Base-by-base conservation (phyloP, 768 basidiomycete species). In the Floccularia luteovirens region DNA sequence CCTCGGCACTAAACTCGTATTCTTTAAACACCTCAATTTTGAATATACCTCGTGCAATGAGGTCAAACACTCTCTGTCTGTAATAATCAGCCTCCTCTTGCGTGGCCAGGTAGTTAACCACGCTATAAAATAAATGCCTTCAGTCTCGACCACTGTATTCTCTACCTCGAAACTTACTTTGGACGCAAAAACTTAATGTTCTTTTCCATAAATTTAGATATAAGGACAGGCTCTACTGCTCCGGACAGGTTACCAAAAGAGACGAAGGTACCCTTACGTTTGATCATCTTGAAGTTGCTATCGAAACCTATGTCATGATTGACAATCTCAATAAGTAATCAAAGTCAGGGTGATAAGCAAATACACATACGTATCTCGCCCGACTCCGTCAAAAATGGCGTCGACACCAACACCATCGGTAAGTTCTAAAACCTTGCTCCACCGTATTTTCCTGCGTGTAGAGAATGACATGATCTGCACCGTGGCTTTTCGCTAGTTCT, bases 331-430 rank as follows among this genome's bases (percentile, higher is more conserved):
- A 7, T 6, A 12, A 21, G 37, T 28, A 7, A 36, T 31, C n/a
- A 23, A 22, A n/a, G 16, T n/a, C 24, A 37, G 12, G 7, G 41
- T 19, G 22, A 21, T 8, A n/a, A n/a, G n/a, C n/a, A n/a, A n/a
- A n/a, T n/a, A n/a, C 16, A 69, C 85, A 43, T 61, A 93, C 75
- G 92, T 97, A 57, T 90, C 87, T 66, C 88, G 93, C 1, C 94
- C 94, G n/a, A 99, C 90, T 21, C 94, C 94, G 51, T 99, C 94
- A 52, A 84, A 94, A 17, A 90, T 75, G 12, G 78, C 93, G 46
- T 94, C 75, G 3, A 91, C 87, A 12, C 90, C 88, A 48, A 79
- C 70, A 5, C 86, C 87, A 30, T 77, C 76, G 0, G 90, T 90
- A 39, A 90, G 60, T 50, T 85, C 79, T 39, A 82, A 56, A 12